A percentile compares a stretch with the other conserved stretches of the same genome.
Conservation (phyloP, 805 yeast genomes). For the Wickerhamiella brachini region DNA sequence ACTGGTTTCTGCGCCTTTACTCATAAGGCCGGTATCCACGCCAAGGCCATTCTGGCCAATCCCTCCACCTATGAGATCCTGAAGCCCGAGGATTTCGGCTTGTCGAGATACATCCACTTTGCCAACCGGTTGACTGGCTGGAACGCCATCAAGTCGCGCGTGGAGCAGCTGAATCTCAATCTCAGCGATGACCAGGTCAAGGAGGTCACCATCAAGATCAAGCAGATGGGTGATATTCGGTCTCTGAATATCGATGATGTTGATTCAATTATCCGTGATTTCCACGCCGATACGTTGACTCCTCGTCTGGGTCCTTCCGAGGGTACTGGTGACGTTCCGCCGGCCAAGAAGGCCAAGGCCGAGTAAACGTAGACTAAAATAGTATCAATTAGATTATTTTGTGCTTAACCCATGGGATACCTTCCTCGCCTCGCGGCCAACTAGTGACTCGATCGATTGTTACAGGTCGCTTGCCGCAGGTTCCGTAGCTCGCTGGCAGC, state of each 20-base stretch:
- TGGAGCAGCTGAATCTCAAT: conserved; percentile 84
- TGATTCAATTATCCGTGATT: conserved; percentile 89
- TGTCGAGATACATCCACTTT: conserved; percentile 91
- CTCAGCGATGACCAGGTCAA: conserved; percentile 87
- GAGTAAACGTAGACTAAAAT: conserved; percentile 7
- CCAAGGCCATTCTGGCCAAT: conserved; percentile 95
- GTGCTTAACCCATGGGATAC: no score
- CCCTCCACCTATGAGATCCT: conserved; percentile 98
- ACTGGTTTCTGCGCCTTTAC: conserved; percentile 99
- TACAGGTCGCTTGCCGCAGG: no score
- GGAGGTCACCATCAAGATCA: conserved; percentile 88
- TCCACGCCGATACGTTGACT: conserved; percentile 48
- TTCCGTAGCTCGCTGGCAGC: no score
- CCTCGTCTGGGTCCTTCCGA: conserved; percentile 13
- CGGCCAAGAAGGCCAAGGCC: conserved; percentile 23
- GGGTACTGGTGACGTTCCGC: conserved; percentile 17
- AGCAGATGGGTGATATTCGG: conserved; percentile 88
- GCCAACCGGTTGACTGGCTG: conserved; percentile 97
- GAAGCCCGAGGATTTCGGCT: conserved; percentile 89
- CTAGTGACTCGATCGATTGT: no score
- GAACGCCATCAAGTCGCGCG: conserved; percentile 98
- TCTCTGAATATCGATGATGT: conserved; percentile 93
- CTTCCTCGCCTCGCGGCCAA: no score
- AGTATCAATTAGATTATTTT: neutral
- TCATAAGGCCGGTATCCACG: conserved; percentile 98